Conservation (phyloP, 345 rosid species). For the Populus tremula region DNA sequence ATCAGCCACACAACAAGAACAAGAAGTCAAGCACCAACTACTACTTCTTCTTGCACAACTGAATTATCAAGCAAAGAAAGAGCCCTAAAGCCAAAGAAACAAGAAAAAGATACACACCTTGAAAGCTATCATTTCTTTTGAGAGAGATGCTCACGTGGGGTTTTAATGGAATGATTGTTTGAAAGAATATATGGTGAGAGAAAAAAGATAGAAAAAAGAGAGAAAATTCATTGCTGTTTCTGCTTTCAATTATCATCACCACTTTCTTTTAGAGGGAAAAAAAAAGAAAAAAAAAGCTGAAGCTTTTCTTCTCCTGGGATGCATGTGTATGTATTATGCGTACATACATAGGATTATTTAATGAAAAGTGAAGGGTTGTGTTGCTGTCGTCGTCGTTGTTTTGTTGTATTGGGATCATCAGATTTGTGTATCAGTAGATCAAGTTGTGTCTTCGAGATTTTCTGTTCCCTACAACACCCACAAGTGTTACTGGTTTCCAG, state of each 20-base stretch:
- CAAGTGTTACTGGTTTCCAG: constrained; percentile 47
- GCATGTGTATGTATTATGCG: constrained; percentile 11
- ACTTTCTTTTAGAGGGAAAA: constrained; percentile 3
- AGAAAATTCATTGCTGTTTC: constrained; percentile 21
- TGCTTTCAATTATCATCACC: constrained; percentile 28
- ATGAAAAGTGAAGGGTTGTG: constrained; percentile 29
- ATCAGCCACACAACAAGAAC: constrained; percentile 12
- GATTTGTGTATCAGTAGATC: constrained; percentile 38
- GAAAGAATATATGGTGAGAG: constrained; percentile 43
- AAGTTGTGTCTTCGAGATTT: constrained; percentile 40
- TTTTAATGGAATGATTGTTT: constrained; percentile 41
- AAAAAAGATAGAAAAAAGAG: constrained; percentile 29
- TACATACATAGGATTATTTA: constrained; percentile 5
- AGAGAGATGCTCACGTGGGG: constrained; percentile 48
- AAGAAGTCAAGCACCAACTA: constrained; percentile 36
- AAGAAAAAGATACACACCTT: constrained; percentile 8
- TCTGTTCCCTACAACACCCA: constrained; percentile 55
- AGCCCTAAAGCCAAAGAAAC: constrained; percentile 14
- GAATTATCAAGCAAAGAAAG: constrained; percentile 30
- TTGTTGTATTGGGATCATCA: constrained; percentile 40
- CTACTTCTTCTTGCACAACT: constrained; percentile 14
- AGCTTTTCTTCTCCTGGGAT: not conserved
- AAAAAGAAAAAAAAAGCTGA: not conserved
- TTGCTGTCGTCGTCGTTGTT: constrained; percentile 1
- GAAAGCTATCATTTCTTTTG: constrained; percentile 26